A percentile compares a stretch with the other conserved stretches of the same genome.
phyloP scores from a whole-genome alignment of 371 early-diverging fungal genomes.

The Mortierella polycephala region DNA sequence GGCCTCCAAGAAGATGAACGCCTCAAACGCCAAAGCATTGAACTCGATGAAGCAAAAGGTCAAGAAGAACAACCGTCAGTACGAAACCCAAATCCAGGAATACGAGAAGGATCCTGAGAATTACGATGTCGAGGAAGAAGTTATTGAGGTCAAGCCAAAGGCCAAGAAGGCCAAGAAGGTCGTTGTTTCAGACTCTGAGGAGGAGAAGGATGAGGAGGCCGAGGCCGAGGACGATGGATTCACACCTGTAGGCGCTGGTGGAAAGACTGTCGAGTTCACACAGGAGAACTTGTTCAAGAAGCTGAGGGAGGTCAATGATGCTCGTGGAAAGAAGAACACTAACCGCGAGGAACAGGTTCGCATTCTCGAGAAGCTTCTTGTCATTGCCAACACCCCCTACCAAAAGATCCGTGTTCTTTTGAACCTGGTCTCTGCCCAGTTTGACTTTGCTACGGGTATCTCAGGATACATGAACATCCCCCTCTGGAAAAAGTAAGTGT shows the following conservation, averaged over 20 bases:
- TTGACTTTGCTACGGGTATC: conserved; percentile 81
- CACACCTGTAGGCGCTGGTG: conserved; percentile 85
- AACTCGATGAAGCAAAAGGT: conserved; percentile 93
- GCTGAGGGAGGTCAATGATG: conserved; percentile 81
- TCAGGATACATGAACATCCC: conserved; percentile 78
- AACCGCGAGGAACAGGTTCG: conserved; percentile 84
- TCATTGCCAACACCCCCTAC: conserved; percentile 76
- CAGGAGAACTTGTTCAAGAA: conserved; percentile 84
- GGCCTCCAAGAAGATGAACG: conserved; percentile 84
- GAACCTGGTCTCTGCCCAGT: conserved; percentile 89
- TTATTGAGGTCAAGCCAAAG: conserved; percentile 47
- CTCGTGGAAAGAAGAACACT: conserved; percentile 95
- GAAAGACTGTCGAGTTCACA: conserved; percentile 73
- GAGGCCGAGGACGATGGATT: conserved; percentile 77
- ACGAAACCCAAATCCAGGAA: conserved; percentile 76
- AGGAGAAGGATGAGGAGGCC: conserved; percentile 61
- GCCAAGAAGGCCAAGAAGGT: conserved; percentile 51
- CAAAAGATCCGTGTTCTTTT: conserved; percentile 89
- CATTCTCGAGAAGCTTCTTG: conserved; percentile 74
- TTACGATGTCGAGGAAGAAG: conserved; percentile 42
- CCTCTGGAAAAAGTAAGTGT: conserved; percentile 78
- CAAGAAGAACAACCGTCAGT: conserved; percentile 86
- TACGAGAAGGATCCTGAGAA: conserved; percentile 66
- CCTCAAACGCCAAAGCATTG: conserved; percentile 83
- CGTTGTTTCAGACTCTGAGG: conserved; percentile 57